Conservation (phyloP, 192 early-diverging fungal genomes). For the Backusella tuberculispora region DNA sequence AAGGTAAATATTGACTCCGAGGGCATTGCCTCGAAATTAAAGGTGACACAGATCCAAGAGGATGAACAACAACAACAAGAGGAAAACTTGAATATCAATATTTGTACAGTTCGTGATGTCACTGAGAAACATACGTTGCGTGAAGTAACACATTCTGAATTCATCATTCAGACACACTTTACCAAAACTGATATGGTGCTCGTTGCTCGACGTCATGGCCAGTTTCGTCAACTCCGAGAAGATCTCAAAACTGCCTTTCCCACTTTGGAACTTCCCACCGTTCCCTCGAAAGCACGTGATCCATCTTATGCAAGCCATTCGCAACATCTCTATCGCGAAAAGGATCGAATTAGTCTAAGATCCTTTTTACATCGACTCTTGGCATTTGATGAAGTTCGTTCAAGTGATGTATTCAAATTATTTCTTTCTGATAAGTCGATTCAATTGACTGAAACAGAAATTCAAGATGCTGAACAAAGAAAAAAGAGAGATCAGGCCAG, state of each 20-base stretch:
- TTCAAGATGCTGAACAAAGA: constrained; percentile 42
- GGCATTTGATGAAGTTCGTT: constrained; percentile 34
- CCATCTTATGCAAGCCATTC: constrained; percentile 26
- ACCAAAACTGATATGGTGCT: constrained; percentile 3
- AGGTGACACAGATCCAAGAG: not conserved
- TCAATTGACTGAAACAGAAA: constrained; percentile 41
- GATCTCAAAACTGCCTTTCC: constrained; percentile 50
- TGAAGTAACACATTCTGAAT: constrained; percentile 49
- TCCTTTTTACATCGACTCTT: constrained; percentile 48
- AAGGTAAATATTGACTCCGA: not conserved
- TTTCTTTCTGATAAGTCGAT: constrained; percentile 50
- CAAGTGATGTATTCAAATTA: constrained; percentile 31
- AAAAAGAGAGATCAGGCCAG: constrained; percentile 45
- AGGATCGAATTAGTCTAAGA: constrained; percentile 52
- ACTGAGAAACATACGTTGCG: constrained; percentile 47
- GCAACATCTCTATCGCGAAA: constrained; percentile 46
- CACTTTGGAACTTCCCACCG: constrained; percentile 47
- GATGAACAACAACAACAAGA: constrained; percentile 27
- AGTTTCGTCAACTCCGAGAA: constrained; percentile 48
- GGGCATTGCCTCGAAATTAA: not conserved
- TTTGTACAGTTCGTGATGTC: constrained; percentile 46
- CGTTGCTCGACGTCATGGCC: constrained; percentile 51
- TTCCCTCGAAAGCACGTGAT: constrained; percentile 45
- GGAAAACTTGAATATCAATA: constrained; percentile 43
- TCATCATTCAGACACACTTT: constrained; percentile 43